These are phyloP conservation scores for Mayamaea pseudoterrestris DNA, from an alignment of 108 stramenopile genomes.

Conservation along the genomic window DNA sequence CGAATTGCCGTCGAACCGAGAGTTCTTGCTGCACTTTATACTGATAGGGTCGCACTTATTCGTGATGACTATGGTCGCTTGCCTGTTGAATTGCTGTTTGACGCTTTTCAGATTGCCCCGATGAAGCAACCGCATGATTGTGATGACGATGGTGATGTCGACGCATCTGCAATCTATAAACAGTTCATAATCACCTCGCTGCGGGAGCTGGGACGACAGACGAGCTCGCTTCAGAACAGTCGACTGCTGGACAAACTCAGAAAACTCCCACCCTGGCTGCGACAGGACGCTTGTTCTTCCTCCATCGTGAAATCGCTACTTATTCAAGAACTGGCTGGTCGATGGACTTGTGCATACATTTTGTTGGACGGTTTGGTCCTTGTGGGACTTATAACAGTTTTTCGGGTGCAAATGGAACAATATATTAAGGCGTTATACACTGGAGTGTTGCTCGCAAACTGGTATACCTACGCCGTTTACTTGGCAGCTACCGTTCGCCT, in stretches of 20 bases:
- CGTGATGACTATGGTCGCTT: constrained; percentile 16
- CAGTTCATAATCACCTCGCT: constrained; percentile 21
- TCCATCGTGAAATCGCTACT: constrained; percentile 18
- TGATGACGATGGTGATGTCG: neutral
- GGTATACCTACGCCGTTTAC: neutral
- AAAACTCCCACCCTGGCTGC: constrained; percentile 28
- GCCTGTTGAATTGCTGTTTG: constrained; percentile 25
- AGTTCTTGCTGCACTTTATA: constrained; percentile 17
- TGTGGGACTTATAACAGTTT: constrained; percentile 7
- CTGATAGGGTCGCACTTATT: constrained; percentile 15
- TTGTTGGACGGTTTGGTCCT: constrained; percentile 17
- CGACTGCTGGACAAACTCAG: constrained; percentile 11
- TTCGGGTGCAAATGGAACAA: constrained; percentile 21
- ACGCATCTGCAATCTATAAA: constrained; percentile 9
- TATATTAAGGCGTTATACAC: neutral
- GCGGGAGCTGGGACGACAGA: neutral
- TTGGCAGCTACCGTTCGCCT: neutral
- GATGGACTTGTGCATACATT: constrained; percentile 12
- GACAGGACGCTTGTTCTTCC: constrained; percentile 24
- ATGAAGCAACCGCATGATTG: constrained; percentile 1
- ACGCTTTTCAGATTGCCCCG: constrained; percentile 7
- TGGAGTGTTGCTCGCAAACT: neutral
- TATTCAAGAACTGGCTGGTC: constrained; percentile 21
- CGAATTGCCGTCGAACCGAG: constrained; percentile 11
- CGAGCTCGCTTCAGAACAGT: constrained; percentile 4